A percentile compares a stretch with the other conserved stretches of the same genome.
phyloP scores from a whole-genome alignment of 352 stramenopile species.

The Thraustochytrium sp. region DNA sequence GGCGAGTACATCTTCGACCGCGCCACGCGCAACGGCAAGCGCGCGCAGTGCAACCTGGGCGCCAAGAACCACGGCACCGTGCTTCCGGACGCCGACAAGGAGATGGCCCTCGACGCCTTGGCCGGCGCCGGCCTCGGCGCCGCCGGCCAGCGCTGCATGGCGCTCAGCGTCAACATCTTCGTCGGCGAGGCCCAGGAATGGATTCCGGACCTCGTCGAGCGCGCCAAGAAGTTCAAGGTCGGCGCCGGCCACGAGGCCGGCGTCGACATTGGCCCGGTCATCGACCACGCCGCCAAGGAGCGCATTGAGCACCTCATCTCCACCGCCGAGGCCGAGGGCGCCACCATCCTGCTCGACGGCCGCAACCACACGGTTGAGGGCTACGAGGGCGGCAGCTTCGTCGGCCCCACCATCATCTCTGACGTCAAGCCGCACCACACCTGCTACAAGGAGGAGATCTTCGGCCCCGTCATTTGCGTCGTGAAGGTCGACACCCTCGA shows the following conservation, averaged over 20 bases:
- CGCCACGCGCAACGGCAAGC: constrained; percentile 78
- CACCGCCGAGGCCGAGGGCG: constrained; percentile 76
- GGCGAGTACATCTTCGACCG: constrained; percentile 79
- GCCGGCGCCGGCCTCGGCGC: constrained; percentile 88
- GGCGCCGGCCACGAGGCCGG: constrained; percentile 63
- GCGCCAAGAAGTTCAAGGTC: constrained; percentile 80
- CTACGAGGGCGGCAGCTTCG: constrained; percentile 89
- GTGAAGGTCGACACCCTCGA: constrained; percentile 85
- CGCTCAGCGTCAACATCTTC: constrained; percentile 86
- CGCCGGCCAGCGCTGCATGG: constrained; percentile 95
- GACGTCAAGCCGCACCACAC: constrained; percentile 72
- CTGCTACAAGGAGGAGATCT: constrained; percentile 90
- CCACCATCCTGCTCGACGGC: constrained; percentile 80
- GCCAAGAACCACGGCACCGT: constrained; percentile 98
- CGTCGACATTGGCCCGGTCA: constrained; percentile 66
- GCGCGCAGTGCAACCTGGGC: constrained; percentile 89
- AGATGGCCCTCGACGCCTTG: constrained; percentile 73
- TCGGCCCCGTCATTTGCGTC: constrained; percentile 89
- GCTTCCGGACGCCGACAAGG: constrained; percentile 84
- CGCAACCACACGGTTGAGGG: constrained; percentile 72
- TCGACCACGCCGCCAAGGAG: constrained; percentile 75
- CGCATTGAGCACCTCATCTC: constrained; percentile 79
- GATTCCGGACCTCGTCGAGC: constrained; percentile 79
- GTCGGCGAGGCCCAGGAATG: constrained; percentile 87
- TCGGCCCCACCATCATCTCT: constrained; percentile 85